Evolutionary conservation across 768 basidiomycete genomes (phyloP).

Genomic region (Termitomyces sp.): DNA sequence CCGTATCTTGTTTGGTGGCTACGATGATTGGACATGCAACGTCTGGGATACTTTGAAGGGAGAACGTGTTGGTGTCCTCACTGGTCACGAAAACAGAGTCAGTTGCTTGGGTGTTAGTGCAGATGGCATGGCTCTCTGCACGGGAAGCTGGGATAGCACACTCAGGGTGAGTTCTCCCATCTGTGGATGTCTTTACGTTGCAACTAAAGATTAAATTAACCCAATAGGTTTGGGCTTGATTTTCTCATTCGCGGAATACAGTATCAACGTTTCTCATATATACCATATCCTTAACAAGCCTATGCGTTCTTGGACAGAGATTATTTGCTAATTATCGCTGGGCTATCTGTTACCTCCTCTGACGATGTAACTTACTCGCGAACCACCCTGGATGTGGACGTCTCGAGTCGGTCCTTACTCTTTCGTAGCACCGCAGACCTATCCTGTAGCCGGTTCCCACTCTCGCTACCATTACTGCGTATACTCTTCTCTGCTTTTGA

Average conservation of each 20-base stretch:
- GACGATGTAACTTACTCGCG: slow-evolving; percentile 48
- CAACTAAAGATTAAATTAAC: slow-evolving; percentile 9
- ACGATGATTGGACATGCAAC: slow-evolving; percentile 99
- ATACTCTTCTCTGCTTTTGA: slow-evolving; percentile 28
- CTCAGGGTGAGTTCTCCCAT: slow-evolving; percentile 63
- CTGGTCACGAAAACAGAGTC: slow-evolving; percentile 97
- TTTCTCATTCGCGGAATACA: slow-evolving; percentile 10
- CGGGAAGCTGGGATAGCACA: slow-evolving; percentile 97
- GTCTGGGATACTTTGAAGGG: slow-evolving; percentile 99
- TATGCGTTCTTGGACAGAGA: slow-evolving; percentile 14
- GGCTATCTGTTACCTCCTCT: slow-evolving; percentile 41
- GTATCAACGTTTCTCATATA: slow-evolving; percentile 12
- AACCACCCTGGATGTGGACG: slow-evolving; percentile 38
- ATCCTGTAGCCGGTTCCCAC: slow-evolving; percentile 20
- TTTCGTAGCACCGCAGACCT: slow-evolving; percentile 29
- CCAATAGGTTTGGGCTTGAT: slow-evolving; percentile 79
- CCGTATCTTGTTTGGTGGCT: slow-evolving; percentile 95
- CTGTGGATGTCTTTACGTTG: neutral
- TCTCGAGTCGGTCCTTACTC: slow-evolving; percentile 62
- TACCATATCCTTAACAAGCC: slow-evolving; percentile 15
- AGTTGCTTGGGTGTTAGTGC: slow-evolving; percentile 93
- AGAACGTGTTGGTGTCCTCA: slow-evolving; percentile 94
- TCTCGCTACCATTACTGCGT: slow-evolving; percentile 20
- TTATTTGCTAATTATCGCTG: slow-evolving; percentile 14
- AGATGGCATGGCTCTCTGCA: slow-evolving; percentile 98